Evolutionary conservation across 306 rosid species (phyloP).

Genomic region (Vicia faba): DNA sequence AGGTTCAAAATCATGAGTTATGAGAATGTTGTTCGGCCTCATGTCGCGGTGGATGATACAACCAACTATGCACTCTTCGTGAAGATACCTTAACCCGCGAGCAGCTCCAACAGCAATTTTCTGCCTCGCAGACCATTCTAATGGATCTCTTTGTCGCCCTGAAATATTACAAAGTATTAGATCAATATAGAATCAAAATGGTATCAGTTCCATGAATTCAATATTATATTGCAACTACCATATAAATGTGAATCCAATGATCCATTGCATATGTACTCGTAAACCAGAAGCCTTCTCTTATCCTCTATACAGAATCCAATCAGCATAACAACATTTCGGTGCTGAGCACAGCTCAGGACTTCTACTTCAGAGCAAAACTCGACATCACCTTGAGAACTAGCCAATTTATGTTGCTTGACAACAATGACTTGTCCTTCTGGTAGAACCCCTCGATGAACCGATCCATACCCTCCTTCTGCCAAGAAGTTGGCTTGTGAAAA

Average conservation of each 20-base stretch:
- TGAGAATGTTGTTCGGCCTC: constrained; percentile 99
- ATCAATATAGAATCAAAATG: constrained; percentile 36
- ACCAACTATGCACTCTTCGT: constrained; percentile 98
- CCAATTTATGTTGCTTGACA: constrained; percentile 96
- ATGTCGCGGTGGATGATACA: constrained; percentile 99
- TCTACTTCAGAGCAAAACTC: constrained; percentile 98
- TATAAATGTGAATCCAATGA: constrained; percentile 95
- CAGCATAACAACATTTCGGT: constrained; percentile 95
- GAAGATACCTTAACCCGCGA: constrained; percentile 94
- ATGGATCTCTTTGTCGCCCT: constrained; percentile 71
- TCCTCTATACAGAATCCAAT: constrained; percentile 98
- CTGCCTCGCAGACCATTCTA: constrained; percentile 94
- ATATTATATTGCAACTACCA: constrained; percentile 47
- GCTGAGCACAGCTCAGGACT: constrained; percentile 99
- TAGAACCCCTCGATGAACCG: constrained; percentile 94
- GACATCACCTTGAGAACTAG: constrained; percentile 96
- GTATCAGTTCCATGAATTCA: neutral
- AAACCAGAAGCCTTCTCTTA: constrained; percentile 87
- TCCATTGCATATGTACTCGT: constrained; percentile 96
- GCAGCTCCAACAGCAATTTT: constrained; percentile 98
- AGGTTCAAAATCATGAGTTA: constrained; percentile 99
- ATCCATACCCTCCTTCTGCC: constrained; percentile 99
- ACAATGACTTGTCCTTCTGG: constrained; percentile 98
- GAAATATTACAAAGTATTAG: constrained; percentile 37
- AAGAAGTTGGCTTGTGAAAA: constrained; percentile 94